These are phyloP conservation scores for Triticum monococcum DNA, from an alignment of 176 grass and related monocot species.

Conservation along the genomic window DNA sequence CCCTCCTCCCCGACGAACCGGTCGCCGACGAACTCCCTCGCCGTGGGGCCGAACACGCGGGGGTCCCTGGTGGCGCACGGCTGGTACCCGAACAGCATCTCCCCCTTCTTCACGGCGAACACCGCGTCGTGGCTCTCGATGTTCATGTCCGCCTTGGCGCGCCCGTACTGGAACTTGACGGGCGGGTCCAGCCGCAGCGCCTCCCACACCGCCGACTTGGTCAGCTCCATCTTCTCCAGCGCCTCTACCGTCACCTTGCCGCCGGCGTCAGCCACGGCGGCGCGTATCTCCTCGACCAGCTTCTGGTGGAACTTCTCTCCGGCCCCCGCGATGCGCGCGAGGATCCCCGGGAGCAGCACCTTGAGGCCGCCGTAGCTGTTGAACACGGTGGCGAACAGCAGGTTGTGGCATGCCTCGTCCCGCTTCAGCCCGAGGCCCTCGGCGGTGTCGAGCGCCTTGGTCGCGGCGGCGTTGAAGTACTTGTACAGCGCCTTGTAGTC, in stretches of 20 bases:
- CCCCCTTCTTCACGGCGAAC: conserved; percentile 56
- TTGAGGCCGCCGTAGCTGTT: conserved; percentile 74
- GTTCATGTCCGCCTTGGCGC: conserved; percentile 53
- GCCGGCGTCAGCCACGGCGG: conserved; percentile 34
- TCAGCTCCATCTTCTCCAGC: conserved; percentile 68
- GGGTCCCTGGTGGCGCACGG: conserved; percentile 56
- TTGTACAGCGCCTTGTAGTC: conserved; percentile 65
- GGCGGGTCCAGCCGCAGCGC: conserved; percentile 67
- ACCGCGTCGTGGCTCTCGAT: conserved; percentile 58
- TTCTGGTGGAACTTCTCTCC: conserved; percentile 36
- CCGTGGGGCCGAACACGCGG: conserved; percentile 51
- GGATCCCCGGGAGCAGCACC: conserved; percentile 47
- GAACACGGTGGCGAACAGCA: conserved; percentile 63
- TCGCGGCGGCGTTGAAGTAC: conserved; percentile 33
- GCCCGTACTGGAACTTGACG: conserved; percentile 72
- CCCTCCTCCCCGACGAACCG: conserved; percentile 65
- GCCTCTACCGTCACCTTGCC: conserved; percentile 47
- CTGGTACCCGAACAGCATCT: conserved; percentile 83
- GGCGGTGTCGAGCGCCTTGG: conserved; percentile 39
- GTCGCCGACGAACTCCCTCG: conserved; percentile 56
- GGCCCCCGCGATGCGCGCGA: conserved; percentile 28
- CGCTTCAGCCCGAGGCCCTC: conserved; percentile 49
- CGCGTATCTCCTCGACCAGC: conserved; percentile 48
- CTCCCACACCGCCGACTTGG: conserved; percentile 75
- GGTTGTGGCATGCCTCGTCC: conserved; percentile 73